These are phyloP conservation scores for Martiniozyma asiatica DNA, from an alignment of 1,139 yeast species.

Conservation along the genomic window DNA sequence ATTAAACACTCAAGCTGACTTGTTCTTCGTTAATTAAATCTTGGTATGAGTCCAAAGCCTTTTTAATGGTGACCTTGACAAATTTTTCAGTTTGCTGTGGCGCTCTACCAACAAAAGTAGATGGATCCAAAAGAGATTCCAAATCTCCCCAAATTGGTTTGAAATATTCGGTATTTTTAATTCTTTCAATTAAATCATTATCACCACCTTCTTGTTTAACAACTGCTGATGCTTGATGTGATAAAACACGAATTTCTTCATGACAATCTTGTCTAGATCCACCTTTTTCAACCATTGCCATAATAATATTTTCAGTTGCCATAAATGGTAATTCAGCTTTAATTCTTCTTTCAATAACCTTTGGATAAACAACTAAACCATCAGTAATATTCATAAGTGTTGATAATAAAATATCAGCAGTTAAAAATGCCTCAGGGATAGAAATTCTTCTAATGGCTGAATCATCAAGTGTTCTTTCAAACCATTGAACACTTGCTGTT, in stretches of 20 bases:
- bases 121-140: constrained; percentile 73
- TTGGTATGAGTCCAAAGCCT: constrained; percentile 66
- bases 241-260: constrained; percentile 91
- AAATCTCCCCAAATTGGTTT: constrained; percentile 81
- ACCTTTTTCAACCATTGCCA: constrained; percentile 99
- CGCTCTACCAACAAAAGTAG: constrained; percentile 96
- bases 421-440: constrained; percentile 89
- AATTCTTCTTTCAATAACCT: constrained; percentile 95
- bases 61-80: constrained; percentile 69
- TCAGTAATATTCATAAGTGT: constrained; percentile 86
- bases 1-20: constrained; percentile 48
- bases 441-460: constrained; percentile 97
- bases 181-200: constrained; percentile 87
- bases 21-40: constrained; percentile 46
- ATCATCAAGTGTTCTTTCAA: constrained; percentile 97
- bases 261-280: constrained; percentile 98
- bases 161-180: constrained; percentile 70
- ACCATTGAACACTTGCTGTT: constrained; percentile 98
- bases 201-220: constrained; percentile 99
- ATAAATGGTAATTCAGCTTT: constrained; percentile 92
- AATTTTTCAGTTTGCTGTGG: constrained; percentile 96
- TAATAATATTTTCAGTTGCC: constrained; percentile 98
- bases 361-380: constrained; percentile 95
- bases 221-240: constrained; percentile 95
- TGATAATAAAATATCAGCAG: constrained; percentile 86